These are phyloP conservation scores for Rosellinia necatrix DNA, from an alignment of 2,329 filamentous ascomycete species.

Conservation along the genomic window DNA sequence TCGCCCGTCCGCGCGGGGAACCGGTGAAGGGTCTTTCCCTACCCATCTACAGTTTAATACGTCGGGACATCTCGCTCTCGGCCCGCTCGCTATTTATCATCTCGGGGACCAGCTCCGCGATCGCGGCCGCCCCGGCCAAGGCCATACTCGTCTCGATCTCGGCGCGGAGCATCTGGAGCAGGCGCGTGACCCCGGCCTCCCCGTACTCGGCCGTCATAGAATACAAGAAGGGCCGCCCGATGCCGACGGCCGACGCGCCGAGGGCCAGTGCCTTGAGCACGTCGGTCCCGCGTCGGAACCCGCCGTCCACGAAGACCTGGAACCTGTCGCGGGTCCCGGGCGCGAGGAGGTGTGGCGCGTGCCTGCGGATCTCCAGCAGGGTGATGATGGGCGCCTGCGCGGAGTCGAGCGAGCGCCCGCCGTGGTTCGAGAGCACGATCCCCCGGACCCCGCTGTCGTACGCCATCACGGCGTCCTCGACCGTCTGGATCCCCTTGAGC, in stretches of 20 bases:
- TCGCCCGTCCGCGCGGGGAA: no score
- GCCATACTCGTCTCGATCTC: conserved; percentile 25
- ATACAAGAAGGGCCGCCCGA: conserved; percentile 57
- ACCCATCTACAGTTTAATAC: conserved; percentile 18
- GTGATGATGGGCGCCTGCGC: conserved; percentile 52
- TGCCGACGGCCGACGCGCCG: conserved; percentile 52
- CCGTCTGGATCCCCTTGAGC: conserved; percentile 32
- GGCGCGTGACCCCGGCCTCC: conserved; percentile 8
- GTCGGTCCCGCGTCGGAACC: conserved; percentile 1
- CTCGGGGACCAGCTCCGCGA: conserved; percentile 9
- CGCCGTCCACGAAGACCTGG: conserved; percentile 43
- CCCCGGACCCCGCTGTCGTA: conserved; percentile 35
- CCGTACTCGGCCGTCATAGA: conserved; percentile 18
- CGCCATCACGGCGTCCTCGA: conserved; percentile 48
- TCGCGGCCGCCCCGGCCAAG: conserved; percentile 8
- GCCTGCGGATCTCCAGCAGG: conserved; percentile 46
- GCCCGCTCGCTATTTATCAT: conserved; percentile 20
- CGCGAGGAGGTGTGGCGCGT: no score
- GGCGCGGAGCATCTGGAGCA: conserved; percentile 17
- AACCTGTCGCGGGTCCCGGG: conserved; percentile 52
- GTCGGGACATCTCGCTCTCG: conserved; percentile 17
- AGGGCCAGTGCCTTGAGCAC: conserved; percentile 24
- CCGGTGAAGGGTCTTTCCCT: no score
- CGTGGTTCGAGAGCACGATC: conserved; percentile 53
- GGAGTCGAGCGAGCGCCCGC: conserved; percentile 52